Evolutionary conservation across 148 eudicot genomes (phyloP).

Genomic region (Camellia japonica): DNA sequence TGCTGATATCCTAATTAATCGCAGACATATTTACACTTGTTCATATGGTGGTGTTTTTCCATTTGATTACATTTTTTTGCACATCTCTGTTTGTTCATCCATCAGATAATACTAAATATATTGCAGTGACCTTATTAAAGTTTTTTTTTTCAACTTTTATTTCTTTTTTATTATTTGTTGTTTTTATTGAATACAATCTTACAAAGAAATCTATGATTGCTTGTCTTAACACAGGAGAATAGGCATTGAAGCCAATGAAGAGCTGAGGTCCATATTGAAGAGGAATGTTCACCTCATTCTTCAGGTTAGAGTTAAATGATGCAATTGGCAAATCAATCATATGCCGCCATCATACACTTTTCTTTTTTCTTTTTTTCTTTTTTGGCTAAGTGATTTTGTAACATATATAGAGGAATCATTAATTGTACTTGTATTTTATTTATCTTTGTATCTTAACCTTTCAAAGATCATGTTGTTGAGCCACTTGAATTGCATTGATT

Average conservation of each 20-base stretch:
- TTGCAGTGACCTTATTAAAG: too few relatives aligned
- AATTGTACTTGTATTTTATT: background rate
- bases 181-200: background rate
- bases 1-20: too few relatives aligned
- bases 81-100: too few relatives aligned
- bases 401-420: constrained; percentile 10
- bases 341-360: background rate
- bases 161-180: too few relatives aligned
- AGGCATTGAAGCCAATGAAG: constrained; percentile 89
- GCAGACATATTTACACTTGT: too few relatives aligned
- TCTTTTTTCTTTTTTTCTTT: background rate
- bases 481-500: background rate
- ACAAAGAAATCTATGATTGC: background rate
- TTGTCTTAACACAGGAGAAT: constrained; percentile 55
- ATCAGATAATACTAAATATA: too few relatives aligned
- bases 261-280: constrained; percentile 78
- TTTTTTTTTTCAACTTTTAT: too few relatives aligned
- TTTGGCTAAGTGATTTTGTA: background rate
- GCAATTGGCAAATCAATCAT: background rate
- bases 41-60: too few relatives aligned
- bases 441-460: background rate
- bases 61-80: too few relatives aligned
- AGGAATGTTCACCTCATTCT: constrained; percentile 83
- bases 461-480: background rate
- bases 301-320: constrained; percentile 65